Evolutionary conservation across 23 red algal genomes (phyloP).

Genomic region (Gracilaria gracilis): DNA sequence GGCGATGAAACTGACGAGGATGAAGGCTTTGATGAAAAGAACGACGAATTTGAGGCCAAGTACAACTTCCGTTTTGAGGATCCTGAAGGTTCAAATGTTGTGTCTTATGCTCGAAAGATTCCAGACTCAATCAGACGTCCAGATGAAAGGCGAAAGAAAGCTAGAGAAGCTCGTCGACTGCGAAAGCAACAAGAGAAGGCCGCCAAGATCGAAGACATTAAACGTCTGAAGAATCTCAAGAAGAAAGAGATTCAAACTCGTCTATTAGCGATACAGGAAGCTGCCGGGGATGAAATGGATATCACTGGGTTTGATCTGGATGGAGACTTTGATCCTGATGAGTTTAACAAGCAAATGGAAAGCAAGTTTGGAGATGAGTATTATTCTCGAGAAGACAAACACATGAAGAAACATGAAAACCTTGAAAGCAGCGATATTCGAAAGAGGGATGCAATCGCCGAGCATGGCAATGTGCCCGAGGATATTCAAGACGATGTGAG

Average conservation of each 20-base stretch:
- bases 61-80: conserved; percentile 99
- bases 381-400: conserved; percentile 59
- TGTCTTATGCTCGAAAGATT: conserved; percentile 75
- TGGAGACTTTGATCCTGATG: conserved; percentile 84
- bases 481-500: conserved; percentile 67
- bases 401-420: conserved; percentile 42
- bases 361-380: conserved; percentile 83
- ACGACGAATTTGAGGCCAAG: conserved; percentile 76
- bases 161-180: conserved; percentile 67
- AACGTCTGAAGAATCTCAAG: conserved; percentile 81
- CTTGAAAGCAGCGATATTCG: background rate
- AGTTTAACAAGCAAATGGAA: conserved; percentile 79
- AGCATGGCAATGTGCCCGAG: conserved; percentile 28
- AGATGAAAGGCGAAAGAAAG: conserved; percentile 70
- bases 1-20: conserved; percentile 34
- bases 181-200: conserved; percentile 78
- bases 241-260: conserved; percentile 74
- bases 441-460: background rate
- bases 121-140: conserved; percentile 73
- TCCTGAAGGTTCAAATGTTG: conserved; percentile 67
- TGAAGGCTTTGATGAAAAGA: conserved; percentile 56
- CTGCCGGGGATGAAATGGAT: conserved; percentile 70
- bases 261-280: conserved; percentile 69
- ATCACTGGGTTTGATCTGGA: conserved; percentile 74
- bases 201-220: conserved; percentile 71